These are phyloP conservation scores for Sclerotinia borealis DNA, from an alignment of 2,329 filamentous ascomycete species.

Conservation along the genomic window DNA sequence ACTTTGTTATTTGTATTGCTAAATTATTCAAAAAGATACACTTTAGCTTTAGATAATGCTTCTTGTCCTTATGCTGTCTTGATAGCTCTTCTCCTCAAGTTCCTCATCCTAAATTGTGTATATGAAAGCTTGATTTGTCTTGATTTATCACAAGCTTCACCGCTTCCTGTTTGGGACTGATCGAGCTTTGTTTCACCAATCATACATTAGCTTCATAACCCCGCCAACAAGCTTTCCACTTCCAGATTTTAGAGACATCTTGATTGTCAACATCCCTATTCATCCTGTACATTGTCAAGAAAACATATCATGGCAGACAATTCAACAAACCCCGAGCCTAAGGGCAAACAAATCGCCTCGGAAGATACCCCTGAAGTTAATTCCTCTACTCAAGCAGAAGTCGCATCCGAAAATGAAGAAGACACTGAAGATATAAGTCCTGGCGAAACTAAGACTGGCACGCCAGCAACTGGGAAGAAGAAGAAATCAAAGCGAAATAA, in stretches of 20 bases:
- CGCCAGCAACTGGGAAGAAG: slow-evolving; percentile 38
- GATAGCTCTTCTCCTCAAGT: not conserved
- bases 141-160: no score
- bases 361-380: slow-evolving; percentile 18
- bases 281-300: not conserved
- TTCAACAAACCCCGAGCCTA: slow-evolving; percentile 54
- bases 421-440: slow-evolving; percentile 31
- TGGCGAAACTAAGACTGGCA: slow-evolving; percentile 25
- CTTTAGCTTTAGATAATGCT: not conserved
- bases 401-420: slow-evolving; percentile 44
- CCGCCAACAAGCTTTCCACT: slow-evolving; percentile 7
- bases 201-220: not conserved
- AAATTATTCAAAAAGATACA: not conserved
- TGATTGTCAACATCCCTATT: not conserved
- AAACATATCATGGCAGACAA: slow-evolving; percentile 53
- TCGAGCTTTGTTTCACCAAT: not conserved
- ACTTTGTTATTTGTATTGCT: not conserved
- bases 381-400: slow-evolving; percentile 30
- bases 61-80: not conserved
- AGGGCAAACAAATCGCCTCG: slow-evolving; percentile 38
- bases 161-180: not conserved
- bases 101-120: no score
- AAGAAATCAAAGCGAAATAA: slow-evolving; percentile 64
- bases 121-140: no score
- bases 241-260: not conserved